These are phyloP conservation scores for Aureobasidium uvarum DNA, from an alignment of 2,329 filamentous ascomycete species.

Conservation along the genomic window DNA sequence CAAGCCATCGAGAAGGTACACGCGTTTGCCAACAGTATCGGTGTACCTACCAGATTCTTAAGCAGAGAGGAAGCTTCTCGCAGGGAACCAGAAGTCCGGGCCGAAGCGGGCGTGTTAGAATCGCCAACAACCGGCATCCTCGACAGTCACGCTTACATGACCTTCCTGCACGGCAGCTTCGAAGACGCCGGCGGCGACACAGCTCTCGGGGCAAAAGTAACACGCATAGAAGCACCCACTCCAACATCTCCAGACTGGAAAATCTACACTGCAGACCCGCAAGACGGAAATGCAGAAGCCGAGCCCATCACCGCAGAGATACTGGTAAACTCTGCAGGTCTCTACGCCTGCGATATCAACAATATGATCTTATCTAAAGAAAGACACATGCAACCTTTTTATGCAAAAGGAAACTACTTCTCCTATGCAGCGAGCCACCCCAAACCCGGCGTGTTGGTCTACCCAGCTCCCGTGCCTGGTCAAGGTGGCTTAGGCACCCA, in stretches of 20 bases:
- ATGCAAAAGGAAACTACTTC: slow-evolving; percentile 95
- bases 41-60: slow-evolving; percentile 72
- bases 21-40: slow-evolving; percentile 53
- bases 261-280: slow-evolving; percentile 51
- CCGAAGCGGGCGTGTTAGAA: slow-evolving; percentile 72
- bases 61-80: slow-evolving; percentile 58
- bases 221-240: slow-evolving; percentile 55
- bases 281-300: slow-evolving; percentile 29
- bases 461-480: slow-evolving; percentile 80
- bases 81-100: slow-evolving; percentile 73
- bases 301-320: slow-evolving; percentile 66
- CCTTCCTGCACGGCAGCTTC: slow-evolving; percentile 71
- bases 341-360: slow-evolving; percentile 70
- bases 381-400: slow-evolving; percentile 63
- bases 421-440: slow-evolving; percentile 69
- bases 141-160: slow-evolving; percentile 83
- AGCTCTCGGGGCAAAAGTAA: slow-evolving; percentile 67
- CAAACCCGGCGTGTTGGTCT: slow-evolving; percentile 70
- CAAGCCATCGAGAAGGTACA: slow-evolving; percentile 59
- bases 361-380: slow-evolving; percentile 71
- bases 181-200: slow-evolving; percentile 73
- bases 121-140: slow-evolving; percentile 85
- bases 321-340: slow-evolving; percentile 81
- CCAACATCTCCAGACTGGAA: slow-evolving; percentile 67
- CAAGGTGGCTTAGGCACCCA: slow-evolving; percentile 87